Evolutionary conservation across 2,329 filamentous ascomycete species (phyloP).

Genomic region (Setomelanomma holmii): DNA sequence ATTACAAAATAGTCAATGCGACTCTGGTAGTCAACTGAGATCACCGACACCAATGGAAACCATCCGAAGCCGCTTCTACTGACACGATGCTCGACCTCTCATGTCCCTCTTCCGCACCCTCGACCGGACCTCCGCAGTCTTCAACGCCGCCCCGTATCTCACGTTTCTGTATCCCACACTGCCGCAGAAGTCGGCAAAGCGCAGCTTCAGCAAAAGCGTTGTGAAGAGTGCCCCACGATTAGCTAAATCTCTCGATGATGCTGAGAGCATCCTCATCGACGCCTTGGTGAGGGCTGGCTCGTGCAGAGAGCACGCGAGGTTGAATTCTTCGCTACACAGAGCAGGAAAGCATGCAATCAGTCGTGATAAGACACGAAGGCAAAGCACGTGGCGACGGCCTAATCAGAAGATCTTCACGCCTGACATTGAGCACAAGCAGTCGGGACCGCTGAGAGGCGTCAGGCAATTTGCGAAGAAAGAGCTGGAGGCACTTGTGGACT

Average conservation of each 20-base stretch:
- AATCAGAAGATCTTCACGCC: conserved; percentile 17
- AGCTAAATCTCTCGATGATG: conserved; percentile 41
- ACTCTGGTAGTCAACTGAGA: conserved; percentile 15
- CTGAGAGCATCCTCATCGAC: conserved; percentile 62
- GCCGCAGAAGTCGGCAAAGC: conserved; percentile 7
- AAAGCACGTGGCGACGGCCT: conserved; percentile 10
- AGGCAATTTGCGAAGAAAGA: conserved; percentile 51
- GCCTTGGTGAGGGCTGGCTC: conserved; percentile 61
- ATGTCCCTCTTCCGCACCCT: conserved; percentile 68
- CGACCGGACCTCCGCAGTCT: conserved; percentile 59
- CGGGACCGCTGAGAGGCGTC: conserved; percentile 29
- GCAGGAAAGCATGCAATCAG: conserved; percentile 1
- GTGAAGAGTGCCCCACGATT: conserved; percentile 15
- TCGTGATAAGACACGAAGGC: conserved; percentile 26
- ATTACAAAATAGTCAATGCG: conserved; percentile 21
- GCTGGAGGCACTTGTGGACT: conserved; percentile 57
- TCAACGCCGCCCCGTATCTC: conserved; percentile 51
- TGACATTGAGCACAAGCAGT: conserved; percentile 5
- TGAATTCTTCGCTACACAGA: conserved; percentile 27
- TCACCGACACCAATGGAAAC: conserved; percentile 19
- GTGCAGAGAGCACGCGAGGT: conserved; percentile 58
- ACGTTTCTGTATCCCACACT: conserved; percentile 42
- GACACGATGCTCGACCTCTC: conserved; percentile 68
- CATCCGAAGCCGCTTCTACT: conserved; percentile 24
- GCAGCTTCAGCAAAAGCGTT: conserved; percentile 27